A percentile compares a stretch with the other conserved stretches of the same genome.
Conservation (phyloP, 805 yeast species). For the Tetrapisispora nanseiensis region DNA sequence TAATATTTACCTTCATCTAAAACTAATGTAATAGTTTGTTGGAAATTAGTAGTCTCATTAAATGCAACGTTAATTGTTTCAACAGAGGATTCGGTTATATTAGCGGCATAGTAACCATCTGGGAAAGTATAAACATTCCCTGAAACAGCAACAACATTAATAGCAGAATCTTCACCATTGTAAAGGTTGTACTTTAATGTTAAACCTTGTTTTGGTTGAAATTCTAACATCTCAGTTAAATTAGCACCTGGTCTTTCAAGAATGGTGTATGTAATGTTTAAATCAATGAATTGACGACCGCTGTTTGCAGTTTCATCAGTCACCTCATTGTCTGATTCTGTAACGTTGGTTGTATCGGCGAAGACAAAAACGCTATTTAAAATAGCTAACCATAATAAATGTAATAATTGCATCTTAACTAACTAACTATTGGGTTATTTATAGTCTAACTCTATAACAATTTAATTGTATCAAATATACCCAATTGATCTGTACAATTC, state of each 20-base stretch:
- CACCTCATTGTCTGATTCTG: neutral
- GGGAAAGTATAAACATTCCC: conserved; percentile 52
- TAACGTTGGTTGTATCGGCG: conserved; percentile 1
- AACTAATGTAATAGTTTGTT: conserved; percentile 51
- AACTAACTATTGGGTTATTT: neutral
- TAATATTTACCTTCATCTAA: conserved; percentile 48
- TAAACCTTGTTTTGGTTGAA: conserved; percentile 43
- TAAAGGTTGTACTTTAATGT: conserved; percentile 42
- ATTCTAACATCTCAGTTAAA: conserved; percentile 33
- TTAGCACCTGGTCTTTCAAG: conserved; percentile 35
- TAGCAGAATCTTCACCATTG: conserved; percentile 43
- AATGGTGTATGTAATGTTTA: conserved; percentile 41
- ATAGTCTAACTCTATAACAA: too few relatives aligned
- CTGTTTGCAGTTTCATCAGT: conserved; percentile 1
- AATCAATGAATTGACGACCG: conserved; percentile 22
- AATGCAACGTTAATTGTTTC: conserved; percentile 49
- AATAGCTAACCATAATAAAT: conserved; percentile 3
- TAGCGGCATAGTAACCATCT: conserved; percentile 42
- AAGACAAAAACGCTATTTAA: neutral
- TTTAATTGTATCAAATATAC: too few relatives aligned
- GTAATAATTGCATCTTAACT: neutral
- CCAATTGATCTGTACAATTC: too few relatives aligned
- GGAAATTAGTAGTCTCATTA: conserved; percentile 41
- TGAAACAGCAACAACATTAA: conserved; percentile 56
- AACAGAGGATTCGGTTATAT: conserved; percentile 53